Evolutionary conservation across 1,284 basidiomycete genomes (phyloP), one percentile per base, ranked within the genome.

Genomic region (Polyporus tsugae): DNA sequence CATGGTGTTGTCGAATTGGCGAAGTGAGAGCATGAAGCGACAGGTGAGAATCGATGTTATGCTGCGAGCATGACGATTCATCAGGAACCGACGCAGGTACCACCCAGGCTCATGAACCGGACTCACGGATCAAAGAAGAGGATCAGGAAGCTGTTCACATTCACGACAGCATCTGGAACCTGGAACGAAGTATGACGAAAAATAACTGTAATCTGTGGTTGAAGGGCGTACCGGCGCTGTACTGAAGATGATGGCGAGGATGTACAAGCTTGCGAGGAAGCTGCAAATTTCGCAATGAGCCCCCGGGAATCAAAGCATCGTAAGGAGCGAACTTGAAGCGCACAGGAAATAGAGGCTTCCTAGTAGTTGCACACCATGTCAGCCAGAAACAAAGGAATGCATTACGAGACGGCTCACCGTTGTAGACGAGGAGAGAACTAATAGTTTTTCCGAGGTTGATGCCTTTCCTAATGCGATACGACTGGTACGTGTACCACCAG

Each of bases 341-440:
- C n/a, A 49, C 46, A 49, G 9, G n/a, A 49, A 49, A 22, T 49
- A 49, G 10, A 55, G 4, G 52, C 52, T 55, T 55, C 52, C 52
- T 55, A 22, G 5, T 55, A 22, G 5, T 15, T 6, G 6, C 29
- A 19, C 11, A 17, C 6, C 25, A 4, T 33, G 33, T 29, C 11
- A 35, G 29, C 13, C 3, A 35, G 15, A 5, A 33, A 6, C 13
- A 2, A 1, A 29, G 17, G 9, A 6, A 6, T 15, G 2, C 19
- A 15, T 2, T 33, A 2, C 17, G 17, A 4, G 7, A 17, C 5
- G 25, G 15, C 52, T 29, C 33, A 55, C 52, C 52, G 33, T 55
- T 55, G 29, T 33, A 33, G 13, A 55, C 2, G 3, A 55, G 52
- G 52, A 55, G 25, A 35, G 52, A 55, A 19, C 29, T 35, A 0